A percentile compares a stretch with the other conserved stretches of the same genome.
phyloP scores from a whole-genome alignment of 306 rosid species.

The Fagus crenata region DNA sequence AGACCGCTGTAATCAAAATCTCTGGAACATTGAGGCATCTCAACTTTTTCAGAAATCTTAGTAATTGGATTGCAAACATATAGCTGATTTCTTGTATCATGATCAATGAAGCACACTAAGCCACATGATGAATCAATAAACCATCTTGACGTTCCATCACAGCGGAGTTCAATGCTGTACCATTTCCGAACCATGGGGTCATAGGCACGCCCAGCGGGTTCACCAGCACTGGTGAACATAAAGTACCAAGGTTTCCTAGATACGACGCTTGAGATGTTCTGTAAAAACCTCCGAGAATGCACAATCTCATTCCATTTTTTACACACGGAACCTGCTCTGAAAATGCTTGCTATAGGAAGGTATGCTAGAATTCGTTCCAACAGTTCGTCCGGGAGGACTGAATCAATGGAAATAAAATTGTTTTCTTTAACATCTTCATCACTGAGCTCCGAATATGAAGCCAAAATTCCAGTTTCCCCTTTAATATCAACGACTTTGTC shows the following conservation, averaged over 20 bases:
- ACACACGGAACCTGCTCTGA: not conserved
- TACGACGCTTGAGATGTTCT: not conserved
- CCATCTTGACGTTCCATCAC: not conserved
- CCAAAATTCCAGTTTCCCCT: too few species aligned
- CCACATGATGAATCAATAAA: not conserved
- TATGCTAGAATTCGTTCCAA: not conserved
- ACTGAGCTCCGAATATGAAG: too few species aligned
- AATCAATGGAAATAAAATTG: not conserved
- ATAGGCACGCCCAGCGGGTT: not conserved
- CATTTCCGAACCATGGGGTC: not conserved
- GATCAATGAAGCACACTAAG: conserved; percentile 1
- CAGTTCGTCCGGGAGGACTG: not conserved
- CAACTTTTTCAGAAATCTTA: not conserved
- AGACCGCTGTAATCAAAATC: not conserved
- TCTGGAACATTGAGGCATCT: not conserved
- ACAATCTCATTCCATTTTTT: conserved; percentile 1
- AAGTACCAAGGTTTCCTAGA: conserved; percentile 2
- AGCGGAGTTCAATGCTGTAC: not conserved
- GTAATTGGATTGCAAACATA: not conserved
- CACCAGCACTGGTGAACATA: not conserved
- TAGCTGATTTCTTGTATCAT: not conserved
- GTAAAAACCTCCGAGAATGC: not conserved
- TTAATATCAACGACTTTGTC: too few species aligned
- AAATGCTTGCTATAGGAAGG: conserved; percentile 6
- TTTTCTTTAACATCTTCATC: not conserved